Evolutionary conservation across 352 stramenopile species (phyloP).

Genomic region (Pythium catenulatum): DNA sequence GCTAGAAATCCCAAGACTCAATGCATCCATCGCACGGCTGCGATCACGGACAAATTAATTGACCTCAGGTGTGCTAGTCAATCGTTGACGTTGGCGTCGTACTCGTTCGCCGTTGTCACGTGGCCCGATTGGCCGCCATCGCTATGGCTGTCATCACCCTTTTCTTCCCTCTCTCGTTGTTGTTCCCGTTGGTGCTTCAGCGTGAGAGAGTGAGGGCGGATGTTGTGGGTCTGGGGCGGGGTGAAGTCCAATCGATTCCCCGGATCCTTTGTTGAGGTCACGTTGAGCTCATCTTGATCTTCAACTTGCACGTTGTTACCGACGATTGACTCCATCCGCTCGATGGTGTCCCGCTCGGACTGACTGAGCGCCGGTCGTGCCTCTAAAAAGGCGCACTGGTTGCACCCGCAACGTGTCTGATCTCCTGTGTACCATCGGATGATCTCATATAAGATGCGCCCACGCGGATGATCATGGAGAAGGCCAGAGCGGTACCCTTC

Average conservation of each 20-base stretch:
- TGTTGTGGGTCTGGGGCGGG: too few species aligned
- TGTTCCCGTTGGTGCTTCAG: too few species aligned
- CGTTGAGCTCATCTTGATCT: too few species aligned
- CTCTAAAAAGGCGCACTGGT: neutral
- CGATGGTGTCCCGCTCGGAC: neutral
- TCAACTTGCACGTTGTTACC: too few species aligned
- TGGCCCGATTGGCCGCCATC: neutral
- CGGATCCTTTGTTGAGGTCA: neutral
- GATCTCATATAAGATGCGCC: neutral
- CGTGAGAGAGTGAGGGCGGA: too few species aligned
- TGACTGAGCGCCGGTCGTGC: conserved; percentile 3
- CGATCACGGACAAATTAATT: conserved; percentile 17
- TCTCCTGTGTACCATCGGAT: conserved; percentile 22
- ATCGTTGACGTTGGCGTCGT: neutral
- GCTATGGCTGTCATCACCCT: neutral
- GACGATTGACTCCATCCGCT: neutral
- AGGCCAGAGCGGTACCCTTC: conserved; percentile 9
- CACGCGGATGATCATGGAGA: conserved; percentile 32
- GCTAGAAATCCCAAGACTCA: neutral
- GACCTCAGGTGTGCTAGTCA: conserved; percentile 32
- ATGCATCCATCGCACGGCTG: neutral
- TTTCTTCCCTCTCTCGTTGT: too few species aligned
- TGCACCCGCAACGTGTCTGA: conserved; percentile 26
- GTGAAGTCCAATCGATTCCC: neutral
- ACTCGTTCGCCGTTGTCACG: neutral